phyloP scores from a whole-genome alignment of 2,329 filamentous ascomycete species.

The Huntiella decipiens region DNA sequence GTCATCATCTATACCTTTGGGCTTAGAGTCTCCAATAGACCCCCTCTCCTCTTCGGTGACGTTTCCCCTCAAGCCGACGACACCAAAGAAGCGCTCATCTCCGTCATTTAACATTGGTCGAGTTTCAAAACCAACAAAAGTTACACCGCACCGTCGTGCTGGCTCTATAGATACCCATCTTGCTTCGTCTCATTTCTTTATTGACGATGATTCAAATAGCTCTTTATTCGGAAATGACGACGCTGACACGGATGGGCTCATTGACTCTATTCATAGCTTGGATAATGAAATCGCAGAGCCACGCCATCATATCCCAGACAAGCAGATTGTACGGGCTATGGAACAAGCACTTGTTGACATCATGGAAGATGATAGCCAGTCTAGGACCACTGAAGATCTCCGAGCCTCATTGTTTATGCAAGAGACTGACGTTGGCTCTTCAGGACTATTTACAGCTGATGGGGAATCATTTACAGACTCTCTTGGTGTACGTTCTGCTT shows the following conservation, averaged over 20 bases:
- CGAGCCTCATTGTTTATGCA: conserved; percentile 48
- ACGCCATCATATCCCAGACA: conserved; percentile 41
- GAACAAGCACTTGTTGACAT: conserved; percentile 84
- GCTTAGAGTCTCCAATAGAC: not conserved
- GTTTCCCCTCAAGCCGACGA: not conserved
- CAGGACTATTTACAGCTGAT: conserved; percentile 6
- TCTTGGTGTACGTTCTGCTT: conserved; percentile 26
- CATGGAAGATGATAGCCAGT: conserved; percentile 52
- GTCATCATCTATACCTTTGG: not conserved
- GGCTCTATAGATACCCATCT: conserved; percentile 14
- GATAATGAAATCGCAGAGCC: conserved; percentile 47
- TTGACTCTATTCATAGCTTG: conserved; percentile 58
- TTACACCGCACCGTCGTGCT: conserved; percentile 21
- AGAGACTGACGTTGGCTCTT: conserved; percentile 19
- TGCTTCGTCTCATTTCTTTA: conserved; percentile 7
- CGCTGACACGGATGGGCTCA: conserved; percentile 48
- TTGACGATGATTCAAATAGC: conserved; percentile 34
- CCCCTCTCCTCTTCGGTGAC: not conserved
- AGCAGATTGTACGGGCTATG: conserved; percentile 74
- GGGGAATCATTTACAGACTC: conserved; percentile 40
- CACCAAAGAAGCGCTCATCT: conserved; percentile 13
- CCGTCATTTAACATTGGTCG: conserved; percentile 21
- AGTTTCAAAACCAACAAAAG: conserved; percentile 22
- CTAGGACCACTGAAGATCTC: conserved; percentile 43
- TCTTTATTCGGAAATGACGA: conserved; percentile 71